Conservation (phyloP, 805 yeast genomes). For the Candida sonorensis region DNA sequence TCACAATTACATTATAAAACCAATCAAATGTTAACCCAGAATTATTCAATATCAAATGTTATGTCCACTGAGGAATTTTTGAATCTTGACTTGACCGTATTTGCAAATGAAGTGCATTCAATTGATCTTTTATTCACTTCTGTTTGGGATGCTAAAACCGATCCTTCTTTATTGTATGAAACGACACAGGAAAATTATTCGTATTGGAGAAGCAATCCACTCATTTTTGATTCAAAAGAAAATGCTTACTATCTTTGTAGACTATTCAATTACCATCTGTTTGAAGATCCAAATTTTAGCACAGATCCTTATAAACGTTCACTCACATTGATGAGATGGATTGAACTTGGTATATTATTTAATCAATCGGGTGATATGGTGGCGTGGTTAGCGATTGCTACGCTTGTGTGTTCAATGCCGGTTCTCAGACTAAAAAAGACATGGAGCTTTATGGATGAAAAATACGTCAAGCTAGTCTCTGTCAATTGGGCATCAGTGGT, state of each 20-base stretch:
- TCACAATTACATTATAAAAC: no score
- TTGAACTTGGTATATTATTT: slow-evolving; percentile 68
- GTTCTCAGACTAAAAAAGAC: slow-evolving; percentile 63
- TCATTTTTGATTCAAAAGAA: slow-evolving; percentile 59
- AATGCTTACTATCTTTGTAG: slow-evolving; percentile 77
- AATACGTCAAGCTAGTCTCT: slow-evolving; percentile 51
- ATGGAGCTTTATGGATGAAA: slow-evolving; percentile 67
- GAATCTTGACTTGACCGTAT: slow-evolving; percentile 40
- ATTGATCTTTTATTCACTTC: slow-evolving; percentile 61
- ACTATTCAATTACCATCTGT: slow-evolving; percentile 60
- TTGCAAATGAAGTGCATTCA: slow-evolving; percentile 59
- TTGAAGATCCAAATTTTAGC: slow-evolving; percentile 38
- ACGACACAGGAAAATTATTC: slow-evolving; percentile 36
- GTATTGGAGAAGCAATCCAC: slow-evolving; percentile 58
- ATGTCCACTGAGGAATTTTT: slow-evolving; percentile 50
- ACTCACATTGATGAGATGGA: slow-evolving; percentile 70
- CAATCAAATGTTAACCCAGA: no score
- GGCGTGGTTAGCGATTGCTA: slow-evolving; percentile 87
- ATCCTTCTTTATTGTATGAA: slow-evolving; percentile 67
- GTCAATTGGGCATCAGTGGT: slow-evolving; percentile 92
- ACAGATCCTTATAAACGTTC: slow-evolving; percentile 45
- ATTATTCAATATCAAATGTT: no score
- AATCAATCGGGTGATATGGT: slow-evolving; percentile 88
- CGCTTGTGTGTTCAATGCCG: slow-evolving; percentile 76
- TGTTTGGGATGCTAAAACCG: slow-evolving; percentile 74